These are phyloP conservation scores for Cryptosporidium ryanae DNA, from an alignment of 169 alveolate species.

Conservation along the genomic window DNA sequence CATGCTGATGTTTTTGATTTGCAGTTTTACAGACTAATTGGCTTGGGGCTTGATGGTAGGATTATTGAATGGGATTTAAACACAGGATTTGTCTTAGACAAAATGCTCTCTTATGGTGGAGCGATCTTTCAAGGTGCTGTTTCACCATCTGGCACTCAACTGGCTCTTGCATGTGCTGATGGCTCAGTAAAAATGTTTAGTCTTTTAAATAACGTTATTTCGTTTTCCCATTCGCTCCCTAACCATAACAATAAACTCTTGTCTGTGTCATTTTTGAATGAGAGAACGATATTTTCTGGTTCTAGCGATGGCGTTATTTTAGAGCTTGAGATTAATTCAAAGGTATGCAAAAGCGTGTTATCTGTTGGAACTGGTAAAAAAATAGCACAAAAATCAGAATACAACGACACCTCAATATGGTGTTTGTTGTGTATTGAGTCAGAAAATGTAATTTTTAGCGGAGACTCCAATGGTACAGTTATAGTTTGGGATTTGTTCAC, in stretches of 20 bases:
- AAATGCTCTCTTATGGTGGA: conserved; percentile 57
- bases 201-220: conserved; percentile 22
- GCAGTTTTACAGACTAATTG: conserved; percentile 39
- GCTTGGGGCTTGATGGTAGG: conserved; percentile 60
- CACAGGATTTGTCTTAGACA: conserved; percentile 27
- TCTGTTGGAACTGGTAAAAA: conserved; percentile 65
- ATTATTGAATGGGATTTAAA: conserved; percentile 63
- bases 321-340: conserved; percentile 23
- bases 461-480: conserved; percentile 72
- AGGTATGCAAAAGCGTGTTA: conserved; percentile 31
- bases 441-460: conserved; percentile 53
- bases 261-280: conserved; percentile 38
- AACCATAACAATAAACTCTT: conserved; percentile 33
- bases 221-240: conserved; percentile 31
- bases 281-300: conserved; percentile 35
- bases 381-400: neutral
- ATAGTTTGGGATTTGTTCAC: conserved; percentile 58
- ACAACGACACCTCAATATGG: conserved; percentile 36
- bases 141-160: conserved; percentile 26
- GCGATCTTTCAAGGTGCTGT: conserved; percentile 70
- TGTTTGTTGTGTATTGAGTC: conserved; percentile 46
- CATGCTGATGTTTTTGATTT: conserved; percentile 14
- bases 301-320: conserved; percentile 58
- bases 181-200: conserved; percentile 54
- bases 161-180: conserved; percentile 73